Evolutionary conservation across 108 stramenopile species (phyloP), one percentile per base, ranked within the genome.

Genomic region (Pseudonitzschia multiseries): DNA sequence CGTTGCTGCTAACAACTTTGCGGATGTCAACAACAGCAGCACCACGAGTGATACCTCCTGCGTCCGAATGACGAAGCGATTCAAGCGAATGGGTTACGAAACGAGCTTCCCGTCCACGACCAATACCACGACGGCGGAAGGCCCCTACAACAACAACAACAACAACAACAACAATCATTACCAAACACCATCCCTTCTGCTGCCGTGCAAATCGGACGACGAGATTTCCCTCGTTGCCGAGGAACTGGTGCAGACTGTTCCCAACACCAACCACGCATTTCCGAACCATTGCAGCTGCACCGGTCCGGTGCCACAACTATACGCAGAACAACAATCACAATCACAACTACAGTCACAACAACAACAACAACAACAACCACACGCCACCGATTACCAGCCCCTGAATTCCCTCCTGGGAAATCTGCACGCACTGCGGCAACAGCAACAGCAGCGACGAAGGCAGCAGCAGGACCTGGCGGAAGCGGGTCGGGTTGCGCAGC

Each of bases 361-460:
- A 24, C 70, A 32, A 63, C 62, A 56, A 29, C 71, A 57, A 26
- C 57, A 32, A 66, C 71, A 26, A 57, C 57, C 71, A 20, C 24
- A 57, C 22, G 28, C 68, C 17, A 51, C 70, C 36, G 67, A 65
- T 26, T 78, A 78, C 61, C 71, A 78, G 31, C 50, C 69, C 50
- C 60, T 78, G 57, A 78, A 78, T 62, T 68, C 71, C 10, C 28
- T 78, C 28, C 36, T 78, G 27, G 77, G 77, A 51, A 33, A 68
- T 14, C 65, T 78, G 59, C 77, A 78, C 72, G 9, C 33, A 22
- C 8, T 51, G 46, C 65, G 71, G 59, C 15, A 62, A n/a, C 63
- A 65, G 12, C 76, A 71, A 33, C 64, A 48, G 0, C 50, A 51
- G 54, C 46, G 46, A 48, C 14, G 46, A 48, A 48, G 46, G 10